Evolutionary conservation across 1,284 basidiomycete species (phyloP).

Genomic region (Fistulina hepatica): DNA sequence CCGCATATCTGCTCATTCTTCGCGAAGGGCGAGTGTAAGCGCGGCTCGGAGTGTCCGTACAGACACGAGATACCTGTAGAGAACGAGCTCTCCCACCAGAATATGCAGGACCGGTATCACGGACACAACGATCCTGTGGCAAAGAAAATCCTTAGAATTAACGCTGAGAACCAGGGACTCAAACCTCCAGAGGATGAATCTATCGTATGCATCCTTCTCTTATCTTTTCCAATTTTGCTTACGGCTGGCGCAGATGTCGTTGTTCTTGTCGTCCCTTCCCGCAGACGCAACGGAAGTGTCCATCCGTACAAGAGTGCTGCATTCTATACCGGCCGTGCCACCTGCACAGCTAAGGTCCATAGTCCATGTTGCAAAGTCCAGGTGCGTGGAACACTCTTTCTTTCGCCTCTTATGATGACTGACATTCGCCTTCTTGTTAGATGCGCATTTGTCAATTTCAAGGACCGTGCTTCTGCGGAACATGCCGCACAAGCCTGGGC

Average conservation of each 20-base stretch:
- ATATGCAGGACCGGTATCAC: slow-evolving; percentile 86
- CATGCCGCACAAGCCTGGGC: slow-evolving; percentile 78
- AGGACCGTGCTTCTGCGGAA: slow-evolving; percentile 72
- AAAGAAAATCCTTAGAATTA: slow-evolving; percentile 66
- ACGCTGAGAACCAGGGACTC: slow-evolving; percentile 73
- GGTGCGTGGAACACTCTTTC: slow-evolving; percentile 28
- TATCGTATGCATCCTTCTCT: slow-evolving; percentile 48
- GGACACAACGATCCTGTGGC: slow-evolving; percentile 88
- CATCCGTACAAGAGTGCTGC: slow-evolving; percentile 67
- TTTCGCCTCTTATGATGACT: not conserved
- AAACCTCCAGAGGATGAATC: slow-evolving; percentile 81
- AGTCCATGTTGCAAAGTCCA: slow-evolving; percentile 77
- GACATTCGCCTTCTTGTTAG: slow-evolving; percentile 27
- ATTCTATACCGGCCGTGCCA: slow-evolving; percentile 60
- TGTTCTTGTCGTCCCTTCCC: slow-evolving; percentile 85
- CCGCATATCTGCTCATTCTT: slow-evolving; percentile 95
- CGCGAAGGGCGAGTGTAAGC: slow-evolving; percentile 87
- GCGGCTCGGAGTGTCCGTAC: slow-evolving; percentile 90
- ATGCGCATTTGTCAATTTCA: slow-evolving; percentile 96
- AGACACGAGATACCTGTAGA: slow-evolving; percentile 84
- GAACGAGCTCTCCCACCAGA: slow-evolving; percentile 81
- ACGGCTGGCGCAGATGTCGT: slow-evolving; percentile 55
- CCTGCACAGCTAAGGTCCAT: slow-evolving; percentile 69
- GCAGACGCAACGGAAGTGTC: slow-evolving; percentile 61
- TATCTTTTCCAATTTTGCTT: slow-evolving; percentile 3